Percentiles rank a stretch among this genome's conserved stretches.
phyloP scores from a whole-genome alignment of 495 filamentous ascomycete genomes.

The Penicillium tannophilum region DNA sequence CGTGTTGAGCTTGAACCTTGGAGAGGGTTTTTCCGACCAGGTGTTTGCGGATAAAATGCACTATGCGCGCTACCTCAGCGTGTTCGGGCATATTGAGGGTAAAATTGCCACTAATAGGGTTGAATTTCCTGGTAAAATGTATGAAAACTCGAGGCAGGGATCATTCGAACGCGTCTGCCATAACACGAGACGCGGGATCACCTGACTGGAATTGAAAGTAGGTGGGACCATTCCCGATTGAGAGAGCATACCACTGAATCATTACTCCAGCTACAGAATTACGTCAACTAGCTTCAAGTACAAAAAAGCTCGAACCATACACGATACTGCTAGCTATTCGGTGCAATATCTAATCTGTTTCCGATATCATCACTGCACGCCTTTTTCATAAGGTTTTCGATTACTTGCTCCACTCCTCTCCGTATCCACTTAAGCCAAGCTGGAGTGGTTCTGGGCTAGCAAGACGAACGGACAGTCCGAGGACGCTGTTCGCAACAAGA shows the following conservation, averaged over 20 bases:
- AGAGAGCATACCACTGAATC: constrained; percentile 8
- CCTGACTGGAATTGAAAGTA: constrained; percentile 15
- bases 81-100: constrained; percentile 72
- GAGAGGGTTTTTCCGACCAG: constrained; percentile 80
- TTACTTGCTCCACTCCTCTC: constrained; percentile 6
- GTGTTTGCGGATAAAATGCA: constrained; percentile 78
- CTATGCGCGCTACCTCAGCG: constrained; percentile 82
- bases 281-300: neutral
- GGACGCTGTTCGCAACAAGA: constrained; percentile 36
- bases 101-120: neutral
- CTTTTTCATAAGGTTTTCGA: neutral
- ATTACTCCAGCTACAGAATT: neutral
- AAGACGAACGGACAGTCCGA: constrained; percentile 25
- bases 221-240: constrained; percentile 14
- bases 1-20: constrained; percentile 70
- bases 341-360: neutral
- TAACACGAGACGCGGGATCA: constrained; percentile 27
- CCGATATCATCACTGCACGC: neutral
- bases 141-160: neutral
- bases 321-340: neutral
- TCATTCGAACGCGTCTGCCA: constrained; percentile 9
- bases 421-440: constrained; percentile 25
- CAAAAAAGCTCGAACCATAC: neutral
- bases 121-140: constrained; percentile 8
- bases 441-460: constrained; percentile 50